Base-by-base conservation (phyloP, 164 flowering plant species). In the Stephania cephalantha region DNA sequence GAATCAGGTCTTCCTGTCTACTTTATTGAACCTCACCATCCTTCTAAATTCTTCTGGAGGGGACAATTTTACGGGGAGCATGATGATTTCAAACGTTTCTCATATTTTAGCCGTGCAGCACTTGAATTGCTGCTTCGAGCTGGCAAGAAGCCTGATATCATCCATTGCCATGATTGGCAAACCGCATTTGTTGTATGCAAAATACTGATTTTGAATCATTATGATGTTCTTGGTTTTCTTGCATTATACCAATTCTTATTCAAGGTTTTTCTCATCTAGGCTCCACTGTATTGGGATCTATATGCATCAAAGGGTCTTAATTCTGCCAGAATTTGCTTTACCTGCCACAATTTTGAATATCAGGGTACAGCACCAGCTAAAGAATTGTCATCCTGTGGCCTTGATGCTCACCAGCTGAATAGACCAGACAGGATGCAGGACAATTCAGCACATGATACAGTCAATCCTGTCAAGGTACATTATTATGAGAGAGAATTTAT, bases 121-220 rank as follows among this genome's bases (percentile, higher is more conserved):
- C 96, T 95, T 76, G 97, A 95, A 80, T 84, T 95, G 81, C 84
- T 95, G 84, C 89, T 85, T 76, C 97, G 86, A 85, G 85, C 93
- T 85, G 99, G 96, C 82, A 95, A 95, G 85, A 88, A 85, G 79
- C 99, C 99, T 61, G 98, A 95, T 81, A 95, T 95, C 75, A 90
- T 95, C 53, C 99, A 95, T 75, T 95, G 99, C 82, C 99, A 95
- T 86, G 99, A 95, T 78, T 95, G 99, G 99, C 98, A 93, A 82
- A 95, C 99, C 68, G 90, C 99, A 80, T 95, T 95, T 80, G 90
- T 95, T 74, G 99, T 93, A 90, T 17, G 92, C 69, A 31, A 71
- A 22, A 44, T 46, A 7, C 10, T 74, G 9, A 18, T 70, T 75
- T n/a, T 18, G n/a, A 20, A 65, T 69, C 58, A 66, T 44, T 7